Base-by-base conservation (phyloP, 2,329 filamentous ascomycete genomes). In the Aspergillus brunneoviolaceus region DNA sequence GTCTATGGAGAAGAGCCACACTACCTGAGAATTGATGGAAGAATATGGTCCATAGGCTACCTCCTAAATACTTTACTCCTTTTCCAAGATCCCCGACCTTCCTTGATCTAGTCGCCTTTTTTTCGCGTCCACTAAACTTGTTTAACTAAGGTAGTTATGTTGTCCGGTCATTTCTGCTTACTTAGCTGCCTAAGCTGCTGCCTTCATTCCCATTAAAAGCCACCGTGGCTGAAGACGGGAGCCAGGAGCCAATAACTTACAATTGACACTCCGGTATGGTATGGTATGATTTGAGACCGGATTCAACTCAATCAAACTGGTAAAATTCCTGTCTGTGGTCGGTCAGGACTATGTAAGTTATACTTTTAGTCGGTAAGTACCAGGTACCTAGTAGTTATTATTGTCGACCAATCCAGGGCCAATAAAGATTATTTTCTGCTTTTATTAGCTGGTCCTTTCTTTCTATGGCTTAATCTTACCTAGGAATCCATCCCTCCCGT, bases 161-260 rank as follows among this genome's bases (percentile, higher is more conserved):
- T 42, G 39, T 42, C 39, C 39, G 39, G 39, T 42, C 39, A 45
- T n/a, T 45, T 9, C 19, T 55, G 45, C 31, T 61, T 60, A 57
- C 53, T 55, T 50, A 59, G 60, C 51, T 62, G 57, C 60, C 55
- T 63, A 63, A 55, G 53, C 49, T 11, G 42, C 19, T 51, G 53
- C 54, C 58, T 55, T 57, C 56, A 56, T 60, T 60, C 53, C 53
- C 49, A 49, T 57, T 57, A 35, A 64, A 29, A 64, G 63, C 62
- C 63, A 65, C 63, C 50, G 63, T 65, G 63, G 62, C 63, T 64
- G 63, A 57, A 60, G 35, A 42, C 31, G 11, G 45, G 42, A 39
- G 49, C 52, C 27, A 9, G 27, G 27, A 29, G 27, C 27, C 27
- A 29, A 29, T 29, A 33, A 45, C 3, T 7, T 52, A 19, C 52